Conservation (phyloP, 306 rosid species). For the Macrotyloma uniflorum region DNA sequence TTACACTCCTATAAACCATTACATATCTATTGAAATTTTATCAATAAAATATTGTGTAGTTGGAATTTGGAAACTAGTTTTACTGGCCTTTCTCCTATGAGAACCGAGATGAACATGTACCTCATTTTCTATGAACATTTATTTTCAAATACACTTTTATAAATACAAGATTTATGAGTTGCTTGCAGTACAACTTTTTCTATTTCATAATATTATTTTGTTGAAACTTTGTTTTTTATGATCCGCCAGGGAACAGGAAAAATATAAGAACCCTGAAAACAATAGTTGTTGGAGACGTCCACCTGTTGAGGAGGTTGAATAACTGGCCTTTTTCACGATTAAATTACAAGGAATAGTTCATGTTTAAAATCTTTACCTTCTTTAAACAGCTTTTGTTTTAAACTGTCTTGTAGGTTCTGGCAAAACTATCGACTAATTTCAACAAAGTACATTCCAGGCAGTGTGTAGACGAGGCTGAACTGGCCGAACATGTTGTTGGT, state of each 20-base stretch:
- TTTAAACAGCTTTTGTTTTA: slow-evolving; percentile 16
- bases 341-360: slow-evolving; percentile 28
- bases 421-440: slow-evolving; percentile 74
- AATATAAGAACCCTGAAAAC: slow-evolving; percentile 74
- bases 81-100: not conserved
- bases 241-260: slow-evolving; percentile 72
- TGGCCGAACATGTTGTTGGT: slow-evolving; percentile 94
- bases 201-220: slow-evolving; percentile 19
- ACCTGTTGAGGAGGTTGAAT: slow-evolving; percentile 85
- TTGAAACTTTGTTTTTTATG: slow-evolving; percentile 35
- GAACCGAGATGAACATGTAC: not conserved
- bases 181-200: not conserved
- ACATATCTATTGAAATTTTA: not conserved
- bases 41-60: not conserved
- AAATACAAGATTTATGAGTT: not conserved
- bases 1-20: not conserved
- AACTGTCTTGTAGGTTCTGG: slow-evolving; percentile 63
- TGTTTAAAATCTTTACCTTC: slow-evolving; percentile 22
- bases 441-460: slow-evolving; percentile 82
- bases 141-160: not conserved
- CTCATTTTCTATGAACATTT: not conserved
- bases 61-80: slow-evolving; percentile 4
- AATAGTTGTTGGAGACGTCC: slow-evolving; percentile 77
- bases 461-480: slow-evolving; percentile 92
- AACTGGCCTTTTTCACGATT: slow-evolving; percentile 24